Evolutionary conservation across 2,329 filamentous ascomycete genomes (phyloP), one percentile per base, ranked within the genome.

Genomic region (Talaromyces funiculosus): DNA sequence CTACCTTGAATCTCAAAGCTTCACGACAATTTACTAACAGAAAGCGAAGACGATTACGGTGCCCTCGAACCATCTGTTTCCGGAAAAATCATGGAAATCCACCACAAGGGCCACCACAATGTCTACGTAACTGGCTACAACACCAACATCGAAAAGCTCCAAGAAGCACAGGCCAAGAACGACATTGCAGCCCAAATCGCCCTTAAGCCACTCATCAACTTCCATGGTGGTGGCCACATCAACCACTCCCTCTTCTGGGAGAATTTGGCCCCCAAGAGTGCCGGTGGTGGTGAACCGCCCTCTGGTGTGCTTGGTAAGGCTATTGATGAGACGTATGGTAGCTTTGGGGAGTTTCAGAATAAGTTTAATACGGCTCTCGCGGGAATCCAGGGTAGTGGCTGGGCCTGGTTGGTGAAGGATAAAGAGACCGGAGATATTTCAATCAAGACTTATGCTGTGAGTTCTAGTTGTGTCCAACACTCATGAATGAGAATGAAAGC

Each of bases 21-120:
- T 33, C 1, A 45, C n/a, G 26, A 53, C 22, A 43, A 56, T 24
- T 2, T 2, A 22, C 54, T 57, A 35, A 54, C 20, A 10, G 9
- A 31, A 38, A 18, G 6, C 12, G 1, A 37, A 96, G 93, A 97
- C 75, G 94, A 97, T 83, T 99, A 97, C 77, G 90, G 89, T 73
- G 94, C 92, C 57, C 91, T 99, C 70, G 94, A 99, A 81, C 85
- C 84, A 67, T 77, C 83, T 73, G 84, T 96, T 80, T 92, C 89
- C 53, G 89, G 89, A 75, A 86, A 94, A 79, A 96, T 96, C 81
- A 96, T 96, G 92, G 90, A 96, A 81, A 85, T 96, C 49, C 92
- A 96, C 83, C 90, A 96, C 85, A 87, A 85, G 80, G 93, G 92
- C 79, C 92, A 96, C 83, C 92, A 96, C 82, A 87, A 93, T 78